A percentile compares a stretch with the other conserved stretches of the same genome.
Conservation (phyloP, 2,329 filamentous ascomycete species). For the Herpotrichia juniperi region DNA sequence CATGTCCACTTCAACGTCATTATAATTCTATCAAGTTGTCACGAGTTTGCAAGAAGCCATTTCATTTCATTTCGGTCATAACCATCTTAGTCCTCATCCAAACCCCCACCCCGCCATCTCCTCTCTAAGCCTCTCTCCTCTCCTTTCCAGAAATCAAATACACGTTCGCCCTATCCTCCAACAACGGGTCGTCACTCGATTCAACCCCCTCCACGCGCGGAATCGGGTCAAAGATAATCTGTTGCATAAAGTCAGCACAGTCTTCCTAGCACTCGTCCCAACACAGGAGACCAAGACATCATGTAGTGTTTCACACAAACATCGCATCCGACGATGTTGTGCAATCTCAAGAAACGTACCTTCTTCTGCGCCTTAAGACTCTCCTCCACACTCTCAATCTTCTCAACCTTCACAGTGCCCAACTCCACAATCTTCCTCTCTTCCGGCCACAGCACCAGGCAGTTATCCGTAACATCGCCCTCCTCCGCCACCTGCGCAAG, state of each 20-base stretch:
- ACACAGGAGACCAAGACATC: too few species aligned
- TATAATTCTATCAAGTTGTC: too few species aligned
- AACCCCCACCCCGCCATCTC: neutral
- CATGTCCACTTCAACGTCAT: too few species aligned
- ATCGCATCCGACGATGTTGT: too few species aligned
- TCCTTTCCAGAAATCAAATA: slow-evolving; percentile 63
- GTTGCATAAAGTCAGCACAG: too few species aligned
- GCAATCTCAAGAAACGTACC: too few species aligned
- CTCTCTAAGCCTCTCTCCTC: slow-evolving; percentile 54
- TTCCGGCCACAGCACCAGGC: slow-evolving; percentile 61
- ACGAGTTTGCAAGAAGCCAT: too few species aligned
- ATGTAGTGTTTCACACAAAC: too few species aligned
- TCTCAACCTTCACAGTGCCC: slow-evolving; percentile 55
- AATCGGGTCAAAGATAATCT: slow-evolving; percentile 64
- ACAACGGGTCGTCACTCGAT: slow-evolving; percentile 59
- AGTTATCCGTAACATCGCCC: slow-evolving; percentile 56
- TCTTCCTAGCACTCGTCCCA: too few species aligned
- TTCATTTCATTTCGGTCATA: too few species aligned
- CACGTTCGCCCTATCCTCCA: slow-evolving; percentile 61
- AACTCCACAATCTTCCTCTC: slow-evolving; percentile 57
- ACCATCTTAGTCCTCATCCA: neutral
- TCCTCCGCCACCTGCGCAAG: slow-evolving; percentile 57
- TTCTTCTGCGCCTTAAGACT: slow-evolving; percentile 55
- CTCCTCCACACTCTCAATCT: slow-evolving; percentile 48
- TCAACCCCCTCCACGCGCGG: slow-evolving; percentile 62